Percentiles rank a stretch among this genome's conserved stretches.
These are phyloP conservation scores for Zymoseptoria brevis DNA, from an alignment of 2,329 filamentous ascomycete genomes.

Conservation along the genomic window DNA sequence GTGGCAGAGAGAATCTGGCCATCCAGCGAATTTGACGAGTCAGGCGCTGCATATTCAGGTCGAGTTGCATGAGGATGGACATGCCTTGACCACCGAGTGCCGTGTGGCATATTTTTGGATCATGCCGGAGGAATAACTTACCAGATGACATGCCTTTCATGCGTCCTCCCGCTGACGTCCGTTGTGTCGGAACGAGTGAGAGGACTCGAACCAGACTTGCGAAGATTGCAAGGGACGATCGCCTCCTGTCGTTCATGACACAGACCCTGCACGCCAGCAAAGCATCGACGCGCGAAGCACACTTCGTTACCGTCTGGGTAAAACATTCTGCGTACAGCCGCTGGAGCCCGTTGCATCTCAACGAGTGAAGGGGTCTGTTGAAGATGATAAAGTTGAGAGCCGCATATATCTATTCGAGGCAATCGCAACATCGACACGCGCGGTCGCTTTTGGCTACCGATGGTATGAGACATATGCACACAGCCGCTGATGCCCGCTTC, in stretches of 20 bases:
- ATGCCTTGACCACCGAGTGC: not conserved
- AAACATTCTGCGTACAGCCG: not conserved
- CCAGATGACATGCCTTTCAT: not conserved
- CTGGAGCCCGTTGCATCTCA: not conserved
- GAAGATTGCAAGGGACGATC: not conserved
- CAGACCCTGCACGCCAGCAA: not conserved
- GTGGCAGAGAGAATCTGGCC: not conserved
- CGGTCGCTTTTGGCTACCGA: not conserved
- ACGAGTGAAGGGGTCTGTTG: not conserved
- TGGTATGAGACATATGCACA: not conserved
- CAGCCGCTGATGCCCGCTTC: conserved; percentile 1
- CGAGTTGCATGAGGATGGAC: not conserved
- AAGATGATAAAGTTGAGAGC: not conserved
- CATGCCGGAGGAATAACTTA: not conserved
- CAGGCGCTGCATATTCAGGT: not conserved
- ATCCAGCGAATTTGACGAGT: not conserved
- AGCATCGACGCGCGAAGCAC: not conserved
- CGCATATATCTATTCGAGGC: not conserved
- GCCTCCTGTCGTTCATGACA: not conserved
- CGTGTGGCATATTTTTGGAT: not conserved
- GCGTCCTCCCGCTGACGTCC: not conserved
- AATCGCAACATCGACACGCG: not conserved
- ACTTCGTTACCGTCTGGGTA: not conserved
- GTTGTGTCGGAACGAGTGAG: not conserved
- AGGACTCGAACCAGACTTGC: not conserved